Base-by-base conservation (phyloP, 306 rosid species). In the Clitoria ternatea region DNA sequence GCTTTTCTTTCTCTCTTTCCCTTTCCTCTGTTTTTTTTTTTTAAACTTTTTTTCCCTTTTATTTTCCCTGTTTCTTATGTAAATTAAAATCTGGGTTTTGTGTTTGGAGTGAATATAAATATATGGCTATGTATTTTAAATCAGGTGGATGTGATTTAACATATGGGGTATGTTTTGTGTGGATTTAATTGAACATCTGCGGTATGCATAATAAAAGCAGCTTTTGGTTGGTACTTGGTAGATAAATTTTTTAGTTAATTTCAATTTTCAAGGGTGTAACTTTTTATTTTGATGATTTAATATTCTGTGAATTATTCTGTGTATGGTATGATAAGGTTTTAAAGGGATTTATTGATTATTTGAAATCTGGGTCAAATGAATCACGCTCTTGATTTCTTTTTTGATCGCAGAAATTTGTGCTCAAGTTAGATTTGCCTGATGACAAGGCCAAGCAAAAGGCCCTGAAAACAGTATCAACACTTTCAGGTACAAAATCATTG, bases 381-480 rank as follows among this genome's bases (percentile, higher is more conserved):
- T 74, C 71, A 53, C 37, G 67, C 23, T 8, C 14, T 17, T 75
- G 81, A 18, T 77, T 74, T 36, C 0, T 20, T 43, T 71, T 66
- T 36, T 76, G 32, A 3, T 72, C 69, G 70, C 92, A 91, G 99
- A 94, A 94, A 69, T 44, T 86, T 61, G 85, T 94, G 26, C 79
- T 94, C 74, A 87, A 80, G 75, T 73, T 94, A 77, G 96, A 86
- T 77, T 82, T 94, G 80, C 84, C 72, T 13, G 96, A 91, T 80
- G 91, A 75, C 82, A 87, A 70, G 78, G 95, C 92, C 54, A 94
- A 94, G 73, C 97, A 91, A 79, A 94, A 89, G 85, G 99, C 99
- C 63, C 55, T 94, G 86, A 94, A 82, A 81, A 86, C 89, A 0
- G 89, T 91, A 9, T 89, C 99, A 44, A 68, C 92, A 73, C 95